Evolutionary conservation across 2,329 filamentous ascomycete genomes (phyloP).

Genomic region (Botryotinia convoluta): DNA sequence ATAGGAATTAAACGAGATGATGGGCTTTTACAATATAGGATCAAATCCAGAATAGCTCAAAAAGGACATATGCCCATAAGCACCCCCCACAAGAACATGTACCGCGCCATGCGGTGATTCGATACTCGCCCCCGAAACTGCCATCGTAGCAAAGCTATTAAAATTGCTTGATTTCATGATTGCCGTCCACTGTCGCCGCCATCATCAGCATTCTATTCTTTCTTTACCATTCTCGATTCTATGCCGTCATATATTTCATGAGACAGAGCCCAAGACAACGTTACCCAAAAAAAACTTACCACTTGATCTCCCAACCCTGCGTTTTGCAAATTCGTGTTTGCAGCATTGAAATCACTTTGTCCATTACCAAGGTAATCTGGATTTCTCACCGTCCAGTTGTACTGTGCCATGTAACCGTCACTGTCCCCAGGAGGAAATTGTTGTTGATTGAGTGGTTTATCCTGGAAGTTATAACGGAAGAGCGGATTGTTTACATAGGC

Average conservation of each 20-base stretch:
- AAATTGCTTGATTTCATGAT: conserved; percentile 41
- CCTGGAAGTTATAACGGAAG: conserved; percentile 50
- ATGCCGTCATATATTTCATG: not conserved
- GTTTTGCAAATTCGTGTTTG: conserved; percentile 26
- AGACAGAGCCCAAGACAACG: not conserved
- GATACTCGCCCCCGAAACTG: conserved; percentile 42
- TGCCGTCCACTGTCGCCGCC: conserved; percentile 42
- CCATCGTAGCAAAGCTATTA: conserved; percentile 44
- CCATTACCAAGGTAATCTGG: conserved; percentile 19
- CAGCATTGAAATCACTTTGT: conserved; percentile 24
- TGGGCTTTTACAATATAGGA: conserved; percentile 44
- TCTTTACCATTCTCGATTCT: not conserved
- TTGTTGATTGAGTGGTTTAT: conserved; percentile 37
- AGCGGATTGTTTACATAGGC: conserved; percentile 50
- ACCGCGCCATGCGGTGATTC: conserved; percentile 46
- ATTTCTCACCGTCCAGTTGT: conserved; percentile 39
- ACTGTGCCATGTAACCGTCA: conserved; percentile 36
- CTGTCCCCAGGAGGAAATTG: conserved; percentile 40
- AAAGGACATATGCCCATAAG: conserved; percentile 42
- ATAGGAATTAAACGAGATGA: not conserved
- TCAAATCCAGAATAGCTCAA: conserved; percentile 47
- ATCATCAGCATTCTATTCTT: not conserved
- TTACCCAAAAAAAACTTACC: not conserved
- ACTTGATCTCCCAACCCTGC: conserved; percentile 29
- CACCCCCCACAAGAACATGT: conserved; percentile 43